Evolutionary conservation across 2,329 filamentous ascomycete genomes (phyloP).

Genomic region (Daldinia sp.): DNA sequence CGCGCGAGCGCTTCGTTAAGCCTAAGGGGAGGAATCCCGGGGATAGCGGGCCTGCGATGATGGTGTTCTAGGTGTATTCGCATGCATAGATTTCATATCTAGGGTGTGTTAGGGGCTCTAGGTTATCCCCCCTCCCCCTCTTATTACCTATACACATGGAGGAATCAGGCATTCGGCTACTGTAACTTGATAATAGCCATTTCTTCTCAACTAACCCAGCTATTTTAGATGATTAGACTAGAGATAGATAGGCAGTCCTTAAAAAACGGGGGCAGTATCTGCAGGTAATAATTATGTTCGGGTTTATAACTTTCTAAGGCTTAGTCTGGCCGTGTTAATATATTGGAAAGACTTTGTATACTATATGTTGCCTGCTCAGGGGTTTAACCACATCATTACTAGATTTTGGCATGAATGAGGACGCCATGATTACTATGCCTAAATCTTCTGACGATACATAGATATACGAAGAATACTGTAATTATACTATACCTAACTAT

Average conservation of each 20-base stretch:
- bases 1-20: constrained; percentile 22
- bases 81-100: not conserved
- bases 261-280: not conserved
- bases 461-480: not conserved
- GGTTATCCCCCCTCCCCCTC: not conserved
- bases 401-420: not conserved
- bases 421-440: not conserved
- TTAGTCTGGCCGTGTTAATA: not conserved
- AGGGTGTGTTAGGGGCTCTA: not conserved
- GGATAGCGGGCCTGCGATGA: constrained; percentile 7
- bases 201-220: not conserved
- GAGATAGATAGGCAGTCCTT: not conserved
- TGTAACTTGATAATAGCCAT: not conserved
- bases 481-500: too few relatives aligned
- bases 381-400: not conserved
- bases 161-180: not conserved
- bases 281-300: not conserved
- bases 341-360: constrained; percentile 1
- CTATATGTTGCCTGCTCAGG: not conserved
- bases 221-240: not conserved
- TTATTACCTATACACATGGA: not conserved
- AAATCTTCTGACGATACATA: not conserved
- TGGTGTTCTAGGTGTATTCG: constrained; percentile 18
- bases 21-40: not conserved
- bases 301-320: not conserved